Evolutionary conservation across 139 green algal genomes (phyloP).

Genomic region (Mesotaenium endlicherianum): DNA sequence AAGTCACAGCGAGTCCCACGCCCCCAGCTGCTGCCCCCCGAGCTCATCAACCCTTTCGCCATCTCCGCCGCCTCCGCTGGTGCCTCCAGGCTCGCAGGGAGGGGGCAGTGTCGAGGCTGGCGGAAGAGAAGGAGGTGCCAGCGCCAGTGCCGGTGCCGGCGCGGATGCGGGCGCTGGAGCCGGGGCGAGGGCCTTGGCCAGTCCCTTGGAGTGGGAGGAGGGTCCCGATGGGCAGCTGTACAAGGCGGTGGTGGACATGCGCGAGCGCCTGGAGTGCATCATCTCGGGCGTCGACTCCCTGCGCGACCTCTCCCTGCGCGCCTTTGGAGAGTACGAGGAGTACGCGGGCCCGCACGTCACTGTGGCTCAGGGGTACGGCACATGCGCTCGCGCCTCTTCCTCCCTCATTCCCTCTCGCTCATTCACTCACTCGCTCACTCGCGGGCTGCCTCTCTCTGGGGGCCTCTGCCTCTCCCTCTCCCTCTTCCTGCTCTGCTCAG

Average conservation of each 20-base stretch:
- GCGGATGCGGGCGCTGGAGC: no score
- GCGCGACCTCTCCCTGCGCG: neutral
- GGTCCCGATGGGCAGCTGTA: neutral
- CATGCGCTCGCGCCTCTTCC: neutral
- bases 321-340: constrained; percentile 39
- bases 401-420: neutral
- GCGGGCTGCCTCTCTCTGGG: neutral
- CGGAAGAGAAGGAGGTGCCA: no score
- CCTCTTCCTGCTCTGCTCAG: no score
- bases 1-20: no score
- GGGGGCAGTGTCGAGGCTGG: no score
- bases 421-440: neutral
- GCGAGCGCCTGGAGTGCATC: constrained; percentile 20
- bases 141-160: no score
- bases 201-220: neutral
- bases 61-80: no score
- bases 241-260: constrained; percentile 32
- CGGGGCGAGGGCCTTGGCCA: no score
- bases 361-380: constrained; percentile 27
- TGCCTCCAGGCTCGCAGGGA: no score
- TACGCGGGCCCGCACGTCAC: constrained; percentile 22
- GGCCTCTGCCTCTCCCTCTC: neutral
- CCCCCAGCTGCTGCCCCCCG: no score
- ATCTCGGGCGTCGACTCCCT: constrained; percentile 26
- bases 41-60: no score